Evolutionary conservation across 208 protist genomes (phyloP).

Genomic region (Crithidia bombi): DNA sequence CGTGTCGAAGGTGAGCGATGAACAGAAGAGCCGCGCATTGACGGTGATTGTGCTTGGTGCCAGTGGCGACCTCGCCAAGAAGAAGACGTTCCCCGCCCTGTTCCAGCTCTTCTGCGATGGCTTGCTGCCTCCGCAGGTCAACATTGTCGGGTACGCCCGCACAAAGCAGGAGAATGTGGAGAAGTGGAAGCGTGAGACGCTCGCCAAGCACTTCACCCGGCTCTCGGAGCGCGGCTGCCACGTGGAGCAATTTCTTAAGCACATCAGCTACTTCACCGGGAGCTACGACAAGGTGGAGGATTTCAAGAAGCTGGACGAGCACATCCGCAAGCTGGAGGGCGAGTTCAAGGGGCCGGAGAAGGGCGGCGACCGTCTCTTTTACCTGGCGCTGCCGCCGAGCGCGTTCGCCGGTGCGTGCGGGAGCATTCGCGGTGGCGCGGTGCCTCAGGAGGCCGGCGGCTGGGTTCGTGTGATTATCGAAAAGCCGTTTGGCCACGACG

Average conservation of each 20-base stretch:
- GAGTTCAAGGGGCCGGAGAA: conserved; percentile 37
- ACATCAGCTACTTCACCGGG: conserved; percentile 76
- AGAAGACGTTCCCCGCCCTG: conserved; percentile 94
- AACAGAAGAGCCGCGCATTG: conserved; percentile 62
- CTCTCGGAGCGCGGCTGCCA: conserved; percentile 54
- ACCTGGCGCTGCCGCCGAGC: conserved; percentile 90
- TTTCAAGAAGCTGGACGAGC: conserved; percentile 66
- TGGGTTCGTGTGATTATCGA: conserved; percentile 92
- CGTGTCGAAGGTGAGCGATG: conserved; percentile 42
- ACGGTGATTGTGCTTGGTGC: conserved; percentile 90
- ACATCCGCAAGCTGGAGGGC: conserved; percentile 59
- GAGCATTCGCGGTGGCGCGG: conserved; percentile 59
- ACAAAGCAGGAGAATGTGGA: conserved; percentile 75
- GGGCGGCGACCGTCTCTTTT: conserved; percentile 89
- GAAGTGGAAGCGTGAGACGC: conserved; percentile 68
- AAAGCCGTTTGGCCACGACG: conserved; percentile 93
- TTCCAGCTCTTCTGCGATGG: conserved; percentile 89
- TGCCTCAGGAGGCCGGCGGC: conserved; percentile 57
- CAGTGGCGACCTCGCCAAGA: conserved; percentile 92
- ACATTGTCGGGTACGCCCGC: conserved; percentile 91
- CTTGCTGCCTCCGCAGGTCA: conserved; percentile 66
- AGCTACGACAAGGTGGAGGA: conserved; percentile 80
- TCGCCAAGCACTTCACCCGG: conserved; percentile 64
- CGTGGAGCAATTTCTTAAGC: conserved; percentile 70
- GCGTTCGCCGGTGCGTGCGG: conserved; percentile 70